Conservation (phyloP, 2,329 filamentous ascomycete species). For the Cadophora luteo-olivacea region DNA sequence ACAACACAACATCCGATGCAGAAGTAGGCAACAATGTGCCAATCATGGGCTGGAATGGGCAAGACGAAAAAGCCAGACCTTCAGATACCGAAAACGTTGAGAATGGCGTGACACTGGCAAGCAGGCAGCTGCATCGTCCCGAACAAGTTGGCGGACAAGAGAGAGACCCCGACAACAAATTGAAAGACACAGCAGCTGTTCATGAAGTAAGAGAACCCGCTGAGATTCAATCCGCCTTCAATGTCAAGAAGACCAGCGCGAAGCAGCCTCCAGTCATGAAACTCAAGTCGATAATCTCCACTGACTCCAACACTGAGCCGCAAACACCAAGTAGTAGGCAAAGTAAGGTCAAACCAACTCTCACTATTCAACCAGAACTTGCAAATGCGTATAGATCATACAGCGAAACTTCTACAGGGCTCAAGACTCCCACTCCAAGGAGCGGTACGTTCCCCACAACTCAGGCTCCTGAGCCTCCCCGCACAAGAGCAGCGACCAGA, state of each 20-base stretch:
- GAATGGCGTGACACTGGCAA: neutral
- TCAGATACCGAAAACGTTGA: neutral
- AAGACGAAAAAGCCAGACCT: neutral
- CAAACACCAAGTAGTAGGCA: constrained; percentile 2
- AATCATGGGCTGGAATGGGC: neutral
- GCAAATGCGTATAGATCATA: constrained; percentile 21
- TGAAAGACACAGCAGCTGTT: neutral
- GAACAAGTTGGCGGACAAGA: neutral
- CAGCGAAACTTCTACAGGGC: constrained; percentile 5
- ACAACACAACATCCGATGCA: neutral
- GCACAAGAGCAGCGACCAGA: constrained; percentile 14
- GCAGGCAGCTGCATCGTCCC: neutral
- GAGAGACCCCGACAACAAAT: neutral
- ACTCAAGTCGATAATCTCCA: neutral
- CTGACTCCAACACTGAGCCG: neutral
- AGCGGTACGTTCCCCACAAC: constrained; percentile 12
- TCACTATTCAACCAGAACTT: constrained; percentile 17
- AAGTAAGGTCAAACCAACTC: constrained; percentile 9
- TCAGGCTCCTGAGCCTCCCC: constrained; percentile 4
- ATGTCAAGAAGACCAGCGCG: neutral
- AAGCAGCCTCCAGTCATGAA: constrained; percentile 13
- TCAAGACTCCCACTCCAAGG: constrained; percentile 23
- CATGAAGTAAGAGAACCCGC: neutral
- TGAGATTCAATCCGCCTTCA: neutral
- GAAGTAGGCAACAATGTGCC: neutral